Evolutionary conservation across 2,329 filamentous ascomycete genomes (phyloP).

Genomic region (Penicillium freii): DNA sequence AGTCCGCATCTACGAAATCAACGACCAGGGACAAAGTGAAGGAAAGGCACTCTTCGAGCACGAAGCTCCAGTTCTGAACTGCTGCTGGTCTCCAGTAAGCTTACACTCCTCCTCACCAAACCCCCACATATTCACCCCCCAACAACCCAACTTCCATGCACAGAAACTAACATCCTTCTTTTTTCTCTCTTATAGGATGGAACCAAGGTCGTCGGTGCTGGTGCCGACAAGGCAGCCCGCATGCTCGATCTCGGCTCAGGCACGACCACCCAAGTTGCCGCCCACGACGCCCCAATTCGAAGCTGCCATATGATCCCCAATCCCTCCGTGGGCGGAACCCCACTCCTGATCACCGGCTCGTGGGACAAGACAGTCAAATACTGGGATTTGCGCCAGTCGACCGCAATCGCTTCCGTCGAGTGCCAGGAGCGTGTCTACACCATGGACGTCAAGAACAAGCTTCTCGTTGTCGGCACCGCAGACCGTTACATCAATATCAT

Average conservation of each 20-base stretch:
- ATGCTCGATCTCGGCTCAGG: slow-evolving; percentile 72
- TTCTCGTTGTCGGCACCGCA: slow-evolving; percentile 88
- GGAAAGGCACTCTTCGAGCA: slow-evolving; percentile 85
- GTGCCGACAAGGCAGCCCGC: slow-evolving; percentile 86
- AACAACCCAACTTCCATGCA: not conserved
- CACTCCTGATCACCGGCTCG: slow-evolving; percentile 83
- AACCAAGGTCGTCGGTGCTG: slow-evolving; percentile 79
- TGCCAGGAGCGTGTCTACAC: slow-evolving; percentile 66
- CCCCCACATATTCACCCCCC: not conserved
- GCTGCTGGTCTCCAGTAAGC: slow-evolving; percentile 83
- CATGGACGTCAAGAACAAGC: slow-evolving; percentile 84
- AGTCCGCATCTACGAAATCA: slow-evolving; percentile 93
- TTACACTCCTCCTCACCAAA: not conserved
- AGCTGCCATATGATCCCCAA: slow-evolving; percentile 76
- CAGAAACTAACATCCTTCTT: slow-evolving; percentile 7
- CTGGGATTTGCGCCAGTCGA: slow-evolving; percentile 55
- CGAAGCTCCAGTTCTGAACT: slow-evolving; percentile 77
- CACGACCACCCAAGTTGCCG: slow-evolving; percentile 68
- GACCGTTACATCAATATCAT: slow-evolving; percentile 96
- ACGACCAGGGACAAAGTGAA: slow-evolving; percentile 70
- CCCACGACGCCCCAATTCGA: slow-evolving; percentile 80
- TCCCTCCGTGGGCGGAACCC: slow-evolving; percentile 47
- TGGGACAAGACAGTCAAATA: slow-evolving; percentile 60
- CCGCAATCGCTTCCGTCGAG: slow-evolving; percentile 46
- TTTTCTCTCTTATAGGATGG: slow-evolving; percentile 65